Conservation (phyloP, 768 basidiomycete species). For the Stropharia rugosoannulata region DNA sequence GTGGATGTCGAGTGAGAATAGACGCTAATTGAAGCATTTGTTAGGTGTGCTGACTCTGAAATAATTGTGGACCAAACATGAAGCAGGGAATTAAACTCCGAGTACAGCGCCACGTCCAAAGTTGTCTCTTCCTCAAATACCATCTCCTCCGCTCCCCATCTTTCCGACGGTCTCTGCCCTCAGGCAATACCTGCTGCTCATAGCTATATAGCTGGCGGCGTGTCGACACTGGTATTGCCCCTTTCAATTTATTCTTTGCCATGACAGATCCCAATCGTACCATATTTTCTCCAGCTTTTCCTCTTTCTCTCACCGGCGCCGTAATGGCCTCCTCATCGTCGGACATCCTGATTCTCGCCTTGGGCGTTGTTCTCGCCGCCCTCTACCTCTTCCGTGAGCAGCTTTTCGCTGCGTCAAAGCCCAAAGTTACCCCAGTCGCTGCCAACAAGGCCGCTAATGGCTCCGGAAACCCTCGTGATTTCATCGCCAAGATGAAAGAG, state of each 20-base stretch:
- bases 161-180: constrained; percentile 11
- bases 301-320: constrained; percentile 28
- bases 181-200: constrained; percentile 2
- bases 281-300: constrained; percentile 39
- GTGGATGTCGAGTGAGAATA: background rate
- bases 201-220: constrained; percentile 18
- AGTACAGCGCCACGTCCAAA: constrained; percentile 24
- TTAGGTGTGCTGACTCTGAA: constrained; percentile 5
- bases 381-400: constrained; percentile 85
- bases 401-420: constrained; percentile 67
- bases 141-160: constrained; percentile 19
- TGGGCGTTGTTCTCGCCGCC: constrained; percentile 76
- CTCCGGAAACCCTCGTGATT: constrained; percentile 88
- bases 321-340: constrained; percentile 68
- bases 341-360: constrained; percentile 68
- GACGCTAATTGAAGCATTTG: background rate
- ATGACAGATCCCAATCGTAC: constrained; percentile 36
- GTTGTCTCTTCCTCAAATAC: constrained; percentile 19
- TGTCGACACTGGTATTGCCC: constrained; percentile 26
- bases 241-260: constrained; percentile 14
- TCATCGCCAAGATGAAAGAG: constrained; percentile 92
- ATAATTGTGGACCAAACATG: constrained; percentile 16
- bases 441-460: constrained; percentile 56
- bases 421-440: constrained; percentile 48
- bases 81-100: constrained; percentile 15